These are phyloP conservation scores for Earliella scabrosa DNA, from an alignment of 1,284 basidiomycete species.

Conservation along the genomic window DNA sequence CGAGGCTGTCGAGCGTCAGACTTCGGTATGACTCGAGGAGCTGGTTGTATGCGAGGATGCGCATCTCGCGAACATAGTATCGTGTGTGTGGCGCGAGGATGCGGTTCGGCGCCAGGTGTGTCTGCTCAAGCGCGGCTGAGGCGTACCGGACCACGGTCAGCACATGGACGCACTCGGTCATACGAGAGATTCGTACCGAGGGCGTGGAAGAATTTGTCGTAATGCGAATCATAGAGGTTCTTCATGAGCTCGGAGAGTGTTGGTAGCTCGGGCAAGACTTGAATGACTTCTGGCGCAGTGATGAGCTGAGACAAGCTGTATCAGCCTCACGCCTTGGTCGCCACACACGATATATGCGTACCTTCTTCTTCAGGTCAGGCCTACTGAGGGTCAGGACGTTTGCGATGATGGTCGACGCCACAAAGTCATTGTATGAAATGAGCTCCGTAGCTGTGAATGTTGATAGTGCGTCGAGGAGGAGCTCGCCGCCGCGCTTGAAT, in stretches of 20 bases:
- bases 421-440: constrained; percentile 90
- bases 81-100: constrained; percentile 87
- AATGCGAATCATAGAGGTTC: constrained; percentile 91
- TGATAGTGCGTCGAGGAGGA: constrained; percentile 89
- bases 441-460: constrained; percentile 96
- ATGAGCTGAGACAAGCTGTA: constrained; percentile 51
- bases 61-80: constrained; percentile 95
- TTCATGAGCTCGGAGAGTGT: constrained; percentile 72
- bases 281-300: constrained; percentile 70
- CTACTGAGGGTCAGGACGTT: constrained; percentile 81
- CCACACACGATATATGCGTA: constrained; percentile 33
- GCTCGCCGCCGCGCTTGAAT: constrained; percentile 71
- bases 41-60: constrained; percentile 93
- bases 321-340: background rate
- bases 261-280: constrained; percentile 73
- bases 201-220: constrained; percentile 92
- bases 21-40: constrained; percentile 91
- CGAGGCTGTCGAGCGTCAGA: constrained; percentile 88
- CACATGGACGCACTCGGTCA: too few species aligned
- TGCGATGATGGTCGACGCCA: constrained; percentile 84
- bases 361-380: constrained; percentile 93
- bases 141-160: too few species aligned
- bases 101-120: constrained; percentile 85
- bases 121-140: constrained; percentile 86
- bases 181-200: constrained; percentile 56